Percentiles rank a stretch among this genome's conserved stretches.
Conservation (phyloP, 192 early-diverging fungal species). For the Tieghemiomyces parasiticus region DNA sequence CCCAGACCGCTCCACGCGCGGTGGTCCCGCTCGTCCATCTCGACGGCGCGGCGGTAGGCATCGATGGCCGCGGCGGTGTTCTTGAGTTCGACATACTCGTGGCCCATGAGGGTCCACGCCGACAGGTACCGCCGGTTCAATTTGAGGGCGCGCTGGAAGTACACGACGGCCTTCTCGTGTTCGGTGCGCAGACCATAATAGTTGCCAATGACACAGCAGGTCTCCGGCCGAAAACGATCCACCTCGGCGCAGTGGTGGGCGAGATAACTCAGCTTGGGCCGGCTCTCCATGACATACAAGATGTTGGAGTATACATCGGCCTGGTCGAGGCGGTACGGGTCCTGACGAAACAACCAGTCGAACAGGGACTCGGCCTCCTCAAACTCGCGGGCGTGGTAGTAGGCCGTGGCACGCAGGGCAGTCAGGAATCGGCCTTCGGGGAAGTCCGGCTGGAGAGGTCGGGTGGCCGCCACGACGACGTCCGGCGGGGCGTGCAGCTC, state of each 20-base stretch:
- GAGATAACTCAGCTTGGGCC: conserved; percentile 52
- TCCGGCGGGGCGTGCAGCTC: conserved; percentile 29
- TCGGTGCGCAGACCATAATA: conserved; percentile 75
- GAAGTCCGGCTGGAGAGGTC: conserved; percentile 33
- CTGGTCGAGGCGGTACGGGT: conserved; percentile 70
- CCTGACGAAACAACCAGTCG: conserved; percentile 41
- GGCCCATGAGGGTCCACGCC: conserved; percentile 89
- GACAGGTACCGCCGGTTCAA: conserved; percentile 57
- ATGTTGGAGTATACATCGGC: conserved; percentile 79
- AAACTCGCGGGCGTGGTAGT: conserved; percentile 55
- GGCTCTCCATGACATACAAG: conserved; percentile 62
- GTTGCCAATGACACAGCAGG: conserved; percentile 75
- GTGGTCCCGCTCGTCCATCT: conserved; percentile 64
- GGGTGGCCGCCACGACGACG: conserved; percentile 14
- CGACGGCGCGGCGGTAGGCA: conserved; percentile 73
- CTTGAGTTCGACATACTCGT: conserved; percentile 88
- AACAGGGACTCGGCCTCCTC: conserved; percentile 52
- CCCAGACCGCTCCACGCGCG: conserved; percentile 89
- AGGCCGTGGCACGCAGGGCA: conserved; percentile 39
- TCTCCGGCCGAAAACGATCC: conserved; percentile 76
- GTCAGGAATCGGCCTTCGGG: conserved; percentile 46
- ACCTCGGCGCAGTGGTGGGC: conserved; percentile 54
- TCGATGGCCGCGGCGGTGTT: conserved; percentile 79
- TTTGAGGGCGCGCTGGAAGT: conserved; percentile 71
- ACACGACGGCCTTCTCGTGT: conserved; percentile 69